Evolutionary conservation across 371 early-diverging fungal genomes (phyloP).

Genomic region (Mucor piriformis): DNA sequence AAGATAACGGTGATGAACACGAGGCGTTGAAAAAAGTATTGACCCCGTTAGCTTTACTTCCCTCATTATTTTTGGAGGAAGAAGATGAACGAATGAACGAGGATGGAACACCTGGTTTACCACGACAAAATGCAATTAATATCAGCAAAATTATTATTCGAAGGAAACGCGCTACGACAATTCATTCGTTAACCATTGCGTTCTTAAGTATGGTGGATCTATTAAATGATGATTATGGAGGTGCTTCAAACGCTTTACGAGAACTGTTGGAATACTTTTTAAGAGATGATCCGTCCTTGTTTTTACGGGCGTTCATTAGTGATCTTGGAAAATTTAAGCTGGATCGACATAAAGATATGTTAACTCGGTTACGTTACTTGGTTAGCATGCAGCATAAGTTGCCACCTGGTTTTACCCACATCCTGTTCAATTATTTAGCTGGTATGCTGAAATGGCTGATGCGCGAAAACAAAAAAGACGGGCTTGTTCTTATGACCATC

Average conservation of each 20-base stretch:
- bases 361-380: constrained; percentile 53
- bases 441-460: constrained; percentile 67
- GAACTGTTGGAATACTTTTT: constrained; percentile 55
- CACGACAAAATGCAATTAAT: constrained; percentile 11
- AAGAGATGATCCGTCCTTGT: constrained; percentile 63
- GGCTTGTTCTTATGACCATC: constrained; percentile 46
- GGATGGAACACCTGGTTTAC: constrained; percentile 10
- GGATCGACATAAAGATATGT: constrained; percentile 41
- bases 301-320: constrained; percentile 58
- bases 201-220: constrained; percentile 57
- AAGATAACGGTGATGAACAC: constrained; percentile 57
- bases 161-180: constrained; percentile 46
- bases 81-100: constrained; percentile 48
- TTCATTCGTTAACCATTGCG: constrained; percentile 53
- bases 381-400: constrained; percentile 55
- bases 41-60: constrained; percentile 55
- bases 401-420: constrained; percentile 61
- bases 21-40: constrained; percentile 53
- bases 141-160: constrained; percentile 37
- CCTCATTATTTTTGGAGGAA: constrained; percentile 60
- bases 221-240: constrained; percentile 53
- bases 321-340: constrained; percentile 53
- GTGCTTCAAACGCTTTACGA: constrained; percentile 47
- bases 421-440: constrained; percentile 66
- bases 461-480: constrained; percentile 49